Evolutionary conservation across 225 moss, liverwort and hornwort species (phyloP).

Genomic region (Ulota crispa): DNA sequence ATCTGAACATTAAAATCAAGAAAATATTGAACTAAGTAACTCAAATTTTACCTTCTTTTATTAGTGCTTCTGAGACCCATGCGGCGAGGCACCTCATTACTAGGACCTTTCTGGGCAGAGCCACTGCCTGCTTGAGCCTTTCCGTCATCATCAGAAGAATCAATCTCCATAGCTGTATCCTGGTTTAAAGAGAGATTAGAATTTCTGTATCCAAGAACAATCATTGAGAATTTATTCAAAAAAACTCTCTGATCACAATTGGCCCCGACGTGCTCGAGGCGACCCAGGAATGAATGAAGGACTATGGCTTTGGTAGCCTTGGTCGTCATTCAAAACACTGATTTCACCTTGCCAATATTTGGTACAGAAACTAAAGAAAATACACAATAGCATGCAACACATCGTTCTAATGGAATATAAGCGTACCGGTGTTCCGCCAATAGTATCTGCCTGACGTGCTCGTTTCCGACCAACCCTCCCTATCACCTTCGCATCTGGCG

Average conservation of each 20-base stretch:
- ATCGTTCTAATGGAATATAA: conserved; percentile 14
- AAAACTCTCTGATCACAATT: neutral
- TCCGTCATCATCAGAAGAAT: conserved; percentile 84
- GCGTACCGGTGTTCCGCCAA: conserved; percentile 58
- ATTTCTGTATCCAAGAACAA: neutral
- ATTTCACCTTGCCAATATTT: neutral
- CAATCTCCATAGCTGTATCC: conserved; percentile 88
- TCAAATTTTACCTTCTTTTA: conserved; percentile 41
- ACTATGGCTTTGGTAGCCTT: neutral
- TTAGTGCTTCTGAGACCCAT: conserved; percentile 49
- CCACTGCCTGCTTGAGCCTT: conserved; percentile 30
- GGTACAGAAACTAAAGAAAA: conserved; percentile 1
- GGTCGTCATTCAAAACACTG: neutral
- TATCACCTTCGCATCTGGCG: conserved; percentile 33
- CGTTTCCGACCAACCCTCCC: conserved; percentile 39
- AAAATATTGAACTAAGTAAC: neutral
- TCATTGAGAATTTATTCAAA: neutral
- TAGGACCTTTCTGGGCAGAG: conserved; percentile 28
- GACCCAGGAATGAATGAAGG: conserved; percentile 2
- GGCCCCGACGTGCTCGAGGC: neutral
- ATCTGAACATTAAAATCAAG: neutral
- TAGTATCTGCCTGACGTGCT: conserved; percentile 32
- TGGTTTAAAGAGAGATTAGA: conserved; percentile 37
- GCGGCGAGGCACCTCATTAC: conserved; percentile 36
- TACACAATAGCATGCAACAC: neutral